A percentile compares a stretch with the other conserved stretches of the same genome.
phyloP scores from a whole-genome alignment of 768 basidiomycete genomes.

The Sistotremastrum suecicum region DNA sequence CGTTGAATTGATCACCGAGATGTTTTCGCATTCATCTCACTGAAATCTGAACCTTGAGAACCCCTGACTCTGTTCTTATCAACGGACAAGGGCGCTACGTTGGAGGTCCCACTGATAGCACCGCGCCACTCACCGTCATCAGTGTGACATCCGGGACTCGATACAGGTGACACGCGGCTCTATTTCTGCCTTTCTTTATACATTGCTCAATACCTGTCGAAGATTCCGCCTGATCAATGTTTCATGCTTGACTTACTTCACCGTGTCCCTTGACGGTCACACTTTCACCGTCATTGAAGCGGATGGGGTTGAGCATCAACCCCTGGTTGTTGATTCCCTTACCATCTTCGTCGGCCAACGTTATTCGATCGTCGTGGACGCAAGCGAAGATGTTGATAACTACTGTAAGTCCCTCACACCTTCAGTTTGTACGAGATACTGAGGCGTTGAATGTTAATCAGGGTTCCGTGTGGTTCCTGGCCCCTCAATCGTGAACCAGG shows the following conservation, averaged over 20 bases:
- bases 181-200: background rate
- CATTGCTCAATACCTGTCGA: conserved; percentile 16
- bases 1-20: too few relatives aligned
- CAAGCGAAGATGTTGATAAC: background rate
- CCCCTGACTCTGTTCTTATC: conserved; percentile 2
- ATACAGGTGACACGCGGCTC: background rate
- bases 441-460: background rate
- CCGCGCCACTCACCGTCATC: conserved; percentile 1
- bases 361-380: background rate
- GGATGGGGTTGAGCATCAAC: conserved; percentile 7
- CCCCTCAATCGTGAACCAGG: too few relatives aligned
- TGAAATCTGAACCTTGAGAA: too few relatives aligned
- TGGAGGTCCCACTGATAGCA: conserved; percentile 19
- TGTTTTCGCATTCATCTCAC: too few relatives aligned
- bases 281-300: conserved; percentile 18
- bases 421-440: background rate
- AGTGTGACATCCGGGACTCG: background rate
- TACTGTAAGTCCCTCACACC: conserved; percentile 2
- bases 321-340: conserved; percentile 6
- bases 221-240: conserved; percentile 34
- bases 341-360: conserved; percentile 7
- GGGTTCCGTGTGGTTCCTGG: background rate
- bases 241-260: conserved; percentile 28
- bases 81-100: conserved; percentile 12
- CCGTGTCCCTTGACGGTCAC: conserved; percentile 25